Evolutionary conservation across 257 asterid genomes (phyloP).

Genomic region (Nicotiana sylvestris): DNA sequence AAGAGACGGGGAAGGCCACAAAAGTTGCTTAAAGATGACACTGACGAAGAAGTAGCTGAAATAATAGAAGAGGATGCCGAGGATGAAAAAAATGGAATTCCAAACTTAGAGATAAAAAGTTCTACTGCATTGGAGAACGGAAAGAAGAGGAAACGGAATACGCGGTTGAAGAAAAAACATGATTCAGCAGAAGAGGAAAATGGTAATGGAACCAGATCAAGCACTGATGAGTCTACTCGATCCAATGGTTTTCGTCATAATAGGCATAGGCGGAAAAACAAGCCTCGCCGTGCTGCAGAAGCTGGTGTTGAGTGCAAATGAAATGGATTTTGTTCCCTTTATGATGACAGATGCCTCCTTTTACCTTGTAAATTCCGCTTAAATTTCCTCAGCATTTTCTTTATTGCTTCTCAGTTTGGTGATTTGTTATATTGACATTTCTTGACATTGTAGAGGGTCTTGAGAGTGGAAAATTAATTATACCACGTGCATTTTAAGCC

Average conservation of each 20-base stretch:
- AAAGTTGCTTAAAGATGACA: slow-evolving; percentile 39
- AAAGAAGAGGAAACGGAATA: slow-evolving; percentile 25
- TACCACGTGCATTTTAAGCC: background rate
- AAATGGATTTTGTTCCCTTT: background rate
- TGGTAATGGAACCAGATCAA: slow-evolving; percentile 30
- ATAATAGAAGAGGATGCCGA: slow-evolving; percentile 37
- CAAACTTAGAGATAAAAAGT: slow-evolving; percentile 25
- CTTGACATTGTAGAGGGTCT: background rate
- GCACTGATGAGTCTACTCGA: slow-evolving; percentile 29
- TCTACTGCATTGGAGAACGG: slow-evolving; percentile 27
- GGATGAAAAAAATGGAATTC: slow-evolving; percentile 20
- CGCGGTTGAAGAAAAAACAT: slow-evolving; percentile 25
- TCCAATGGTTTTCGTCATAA: slow-evolving; percentile 34
- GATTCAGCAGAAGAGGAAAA: slow-evolving; percentile 33
- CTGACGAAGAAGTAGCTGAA: slow-evolving; percentile 30
- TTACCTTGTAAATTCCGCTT: background rate
- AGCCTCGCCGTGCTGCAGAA: slow-evolving; percentile 64
- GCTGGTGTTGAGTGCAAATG: slow-evolving; percentile 50
- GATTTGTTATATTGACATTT: background rate
- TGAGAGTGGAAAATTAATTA: background rate
- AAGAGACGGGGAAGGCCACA: slow-evolving; percentile 57
- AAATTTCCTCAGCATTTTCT: background rate
- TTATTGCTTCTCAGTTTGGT: background rate
- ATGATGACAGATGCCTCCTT: background rate
- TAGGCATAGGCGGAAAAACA: slow-evolving; percentile 41